These are phyloP conservation scores for Alternaria infectoria DNA, from an alignment of 2,329 filamentous ascomycete species.

Conservation along the genomic window DNA sequence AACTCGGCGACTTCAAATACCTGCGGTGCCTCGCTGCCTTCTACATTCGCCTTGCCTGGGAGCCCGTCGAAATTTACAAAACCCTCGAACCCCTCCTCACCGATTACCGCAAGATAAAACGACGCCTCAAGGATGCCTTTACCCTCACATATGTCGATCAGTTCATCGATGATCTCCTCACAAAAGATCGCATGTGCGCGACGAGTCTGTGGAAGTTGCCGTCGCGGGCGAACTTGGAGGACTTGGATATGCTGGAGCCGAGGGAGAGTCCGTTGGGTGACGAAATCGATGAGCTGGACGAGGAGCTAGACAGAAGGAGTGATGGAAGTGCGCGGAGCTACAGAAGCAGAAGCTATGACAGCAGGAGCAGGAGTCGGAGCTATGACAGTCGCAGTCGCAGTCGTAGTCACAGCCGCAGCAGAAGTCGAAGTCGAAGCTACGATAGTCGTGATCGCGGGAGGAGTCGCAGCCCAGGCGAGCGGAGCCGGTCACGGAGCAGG, in stretches of 20 bases:
- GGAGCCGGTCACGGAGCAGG: background rate
- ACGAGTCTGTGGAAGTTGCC: slow-evolving; percentile 94
- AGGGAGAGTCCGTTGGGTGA: slow-evolving; percentile 83
- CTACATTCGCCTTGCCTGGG: slow-evolving; percentile 88
- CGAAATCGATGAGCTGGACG: slow-evolving; percentile 65
- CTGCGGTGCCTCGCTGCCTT: slow-evolving; percentile 88
- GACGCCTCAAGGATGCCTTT: slow-evolving; percentile 76
- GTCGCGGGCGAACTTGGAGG: slow-evolving; percentile 80
- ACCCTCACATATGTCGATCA: slow-evolving; percentile 83
- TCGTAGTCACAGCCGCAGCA: slow-evolving; percentile 11
- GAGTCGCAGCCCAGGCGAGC: slow-evolving; percentile 17
- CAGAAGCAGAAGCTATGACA: slow-evolving; percentile 15
- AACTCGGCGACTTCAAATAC: slow-evolving; percentile 68
- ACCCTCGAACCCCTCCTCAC: slow-evolving; percentile 82
- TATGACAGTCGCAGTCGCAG: background rate
- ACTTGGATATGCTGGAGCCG: slow-evolving; percentile 85
- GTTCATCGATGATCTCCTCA: slow-evolving; percentile 90
- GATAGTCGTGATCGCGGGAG: slow-evolving; percentile 22
- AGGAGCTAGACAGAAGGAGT: slow-evolving; percentile 20
- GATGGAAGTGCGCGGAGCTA: slow-evolving; percentile 20
- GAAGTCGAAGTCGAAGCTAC: slow-evolving; percentile 23
- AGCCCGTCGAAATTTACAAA: slow-evolving; percentile 78
- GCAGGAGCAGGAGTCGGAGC: slow-evolving; percentile 18
- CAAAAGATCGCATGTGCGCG: slow-evolving; percentile 86
- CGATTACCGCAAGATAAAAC: slow-evolving; percentile 82